Evolutionary conservation across 257 asterid species (phyloP), one percentile per base, ranked within the genome.

Genomic region (Nicotiana undulata): DNA sequence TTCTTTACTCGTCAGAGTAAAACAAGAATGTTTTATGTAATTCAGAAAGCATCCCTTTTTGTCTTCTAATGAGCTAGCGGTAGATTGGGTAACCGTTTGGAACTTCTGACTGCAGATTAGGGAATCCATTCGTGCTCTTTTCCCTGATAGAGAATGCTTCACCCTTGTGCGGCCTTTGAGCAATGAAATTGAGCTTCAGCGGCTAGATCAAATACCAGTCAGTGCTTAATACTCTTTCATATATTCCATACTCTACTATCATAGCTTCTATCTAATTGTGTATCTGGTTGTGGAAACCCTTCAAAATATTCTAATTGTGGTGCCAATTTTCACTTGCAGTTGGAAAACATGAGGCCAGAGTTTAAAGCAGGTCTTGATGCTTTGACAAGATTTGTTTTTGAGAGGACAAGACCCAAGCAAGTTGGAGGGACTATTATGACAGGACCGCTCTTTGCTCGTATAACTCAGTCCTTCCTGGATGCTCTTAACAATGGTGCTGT

Each of bases 401-500:
- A 95, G 88, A 92, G 98, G 90, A 92, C 99, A 60, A 86, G 98
- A 64, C 98, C 99, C 37, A 96, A 96, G 89, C 99, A 96, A 88
- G 86, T 96, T 77, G 98, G 99, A 22, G 92, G 91, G 70, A 89
- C 97, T 31, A 91, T 91, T 84, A 96, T 96, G 99, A 96, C 98
- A 1, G 99, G 99, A 28, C 99, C 99, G 74, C 85, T 96, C 74
- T 87, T 96, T 87, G 99, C 98, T 82, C 93, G 96, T 63, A 90
- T 96, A 77, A 92, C 96, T 56, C 98, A 94, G 81, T 94, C 99
- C 75, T 94, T 94, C 80, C 88, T 96, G 9, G 98, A 96, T 91
- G 99, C 99, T 58, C 89, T 96, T 77, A 96, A 96, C 86, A 91
- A 92, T 83, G 99, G 98, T 28, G 99, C 99, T 0, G 98, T 93